Evolutionary conservation across 2,329 filamentous ascomycete genomes (phyloP), one percentile per base, ranked within the genome.

Genomic region (Taxawa tesnikishii): DNA sequence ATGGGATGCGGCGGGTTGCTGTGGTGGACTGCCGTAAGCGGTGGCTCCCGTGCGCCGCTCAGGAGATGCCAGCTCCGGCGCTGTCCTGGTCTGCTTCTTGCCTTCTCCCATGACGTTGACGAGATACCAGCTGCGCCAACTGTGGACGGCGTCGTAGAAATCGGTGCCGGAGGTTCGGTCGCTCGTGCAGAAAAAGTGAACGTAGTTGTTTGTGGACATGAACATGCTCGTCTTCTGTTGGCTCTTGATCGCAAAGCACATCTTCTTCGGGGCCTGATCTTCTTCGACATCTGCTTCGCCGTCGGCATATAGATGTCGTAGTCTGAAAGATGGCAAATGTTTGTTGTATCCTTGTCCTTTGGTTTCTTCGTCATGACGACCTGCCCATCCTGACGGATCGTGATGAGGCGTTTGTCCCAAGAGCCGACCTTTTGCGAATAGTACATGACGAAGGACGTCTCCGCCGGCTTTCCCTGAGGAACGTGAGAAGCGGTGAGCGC

Each of bases 51-150:
- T 53, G 29, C 45, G 48, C 29, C 53, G 50, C 13, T 42, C 46
- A 12, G 46, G 46, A 35, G 52, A 57, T 23, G 47, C 53, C 32
- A 37, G 36, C 13, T 50, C 43, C 25, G 53, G 47, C 26, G 28
- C 33, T 16, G 36, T 27, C n/a, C n/a, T n/a, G 32, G 44, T 43
- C 10, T 43, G 33, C 43, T 57, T 59, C 38, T 62, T 50, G n/a
- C 63, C 64, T 33, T 69, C 67, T 12, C 75, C 73, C 49, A 79
- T 69, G 38, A 75, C 75, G 44, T 83, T 77, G 26, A 83, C 79
- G 6, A 94, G 60, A 48, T 94, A 94, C 84, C 85, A 94, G 54
- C 83, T 92, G 37, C 88, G 73, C 87, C 87, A 94, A 24, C 60
- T 61, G 39, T 94, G 84, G 2, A 93, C 67, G 15, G 69, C 67